These are phyloP conservation scores for Metschnikowia lunata DNA, from an alignment of 805 yeast species.

Conservation along the genomic window DNA sequence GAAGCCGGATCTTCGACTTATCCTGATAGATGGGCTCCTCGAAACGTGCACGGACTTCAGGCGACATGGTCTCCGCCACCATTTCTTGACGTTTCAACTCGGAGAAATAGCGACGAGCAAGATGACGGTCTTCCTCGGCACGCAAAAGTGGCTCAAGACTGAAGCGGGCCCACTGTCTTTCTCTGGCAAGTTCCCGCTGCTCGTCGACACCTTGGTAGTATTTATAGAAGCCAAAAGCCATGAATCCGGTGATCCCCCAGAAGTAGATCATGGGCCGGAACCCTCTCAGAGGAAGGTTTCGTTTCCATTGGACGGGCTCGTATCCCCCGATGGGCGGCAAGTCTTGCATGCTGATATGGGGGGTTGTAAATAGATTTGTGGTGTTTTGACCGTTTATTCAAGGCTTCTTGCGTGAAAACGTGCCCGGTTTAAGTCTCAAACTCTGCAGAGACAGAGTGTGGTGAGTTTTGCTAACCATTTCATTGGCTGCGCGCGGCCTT, in stretches of 20 bases:
- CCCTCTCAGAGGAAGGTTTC: constrained; percentile 81
- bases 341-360: constrained; percentile 51
- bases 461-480: constrained; percentile 8
- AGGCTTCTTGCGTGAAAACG: background rate
- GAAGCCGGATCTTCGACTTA: constrained; percentile 42
- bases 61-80: constrained; percentile 40
- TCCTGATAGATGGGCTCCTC: constrained; percentile 42
- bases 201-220: constrained; percentile 67
- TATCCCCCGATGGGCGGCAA: constrained; percentile 86
- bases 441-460: too few species aligned
- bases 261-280: constrained; percentile 74
- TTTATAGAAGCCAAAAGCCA: constrained; percentile 70
- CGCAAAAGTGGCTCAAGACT: constrained; percentile 66
- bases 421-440: background rate
- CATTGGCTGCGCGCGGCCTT: constrained; percentile 17
- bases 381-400: background rate
- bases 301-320: constrained; percentile 83
- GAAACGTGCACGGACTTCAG: constrained; percentile 36
- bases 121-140: constrained; percentile 80
- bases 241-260: constrained; percentile 56
- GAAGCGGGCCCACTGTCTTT: constrained; percentile 73
- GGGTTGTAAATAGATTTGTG: background rate
- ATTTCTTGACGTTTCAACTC: constrained; percentile 63
- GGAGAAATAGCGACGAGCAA: constrained; percentile 64
- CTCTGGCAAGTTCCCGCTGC: constrained; percentile 69